These are phyloP conservation scores for Acanthamoeba quina DNA, from an alignment of 208 protist genomes.

Conservation along the genomic window DNA sequence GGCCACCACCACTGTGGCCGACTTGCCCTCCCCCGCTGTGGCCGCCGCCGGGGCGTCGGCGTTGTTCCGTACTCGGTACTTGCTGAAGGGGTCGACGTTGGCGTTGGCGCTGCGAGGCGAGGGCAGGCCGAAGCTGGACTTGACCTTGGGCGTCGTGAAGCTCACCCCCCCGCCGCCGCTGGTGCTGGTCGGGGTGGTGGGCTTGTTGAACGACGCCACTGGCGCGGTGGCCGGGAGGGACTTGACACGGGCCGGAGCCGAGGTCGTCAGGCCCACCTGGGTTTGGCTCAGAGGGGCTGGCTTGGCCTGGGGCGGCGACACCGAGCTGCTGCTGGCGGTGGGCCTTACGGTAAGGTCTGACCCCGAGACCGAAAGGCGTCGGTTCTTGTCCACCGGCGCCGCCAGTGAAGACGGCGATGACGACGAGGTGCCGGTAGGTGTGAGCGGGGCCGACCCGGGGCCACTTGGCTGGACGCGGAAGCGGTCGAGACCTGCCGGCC, in stretches of 20 bases:
- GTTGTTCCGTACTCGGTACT: background rate
- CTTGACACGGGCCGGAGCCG: too few relatives aligned
- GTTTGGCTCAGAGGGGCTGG: too few relatives aligned
- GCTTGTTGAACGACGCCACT: background rate
- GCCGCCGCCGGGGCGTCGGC: background rate
- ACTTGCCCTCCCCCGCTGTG: background rate
- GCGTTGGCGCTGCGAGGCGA: background rate
- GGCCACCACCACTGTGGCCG: background rate
- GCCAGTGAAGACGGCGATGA: background rate
- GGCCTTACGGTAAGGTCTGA: background rate
- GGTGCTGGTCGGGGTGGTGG: too few relatives aligned
- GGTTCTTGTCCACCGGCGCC: background rate
- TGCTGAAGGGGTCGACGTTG: background rate
- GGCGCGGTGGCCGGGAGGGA: too few relatives aligned
- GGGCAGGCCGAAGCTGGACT: background rate
- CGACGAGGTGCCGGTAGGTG: background rate
- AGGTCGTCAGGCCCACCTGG: too few relatives aligned
- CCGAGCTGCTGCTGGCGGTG: too few relatives aligned
- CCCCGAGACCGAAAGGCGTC: background rate
- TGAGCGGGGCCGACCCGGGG: background rate
- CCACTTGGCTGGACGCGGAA: background rate
- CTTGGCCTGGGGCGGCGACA: background rate
- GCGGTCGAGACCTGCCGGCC: background rate
- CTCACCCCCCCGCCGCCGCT: background rate
- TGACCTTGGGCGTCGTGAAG: background rate